Base-by-base conservation (phyloP, 1,139 yeast species). In the Oligophagozyma castellii region DNA sequence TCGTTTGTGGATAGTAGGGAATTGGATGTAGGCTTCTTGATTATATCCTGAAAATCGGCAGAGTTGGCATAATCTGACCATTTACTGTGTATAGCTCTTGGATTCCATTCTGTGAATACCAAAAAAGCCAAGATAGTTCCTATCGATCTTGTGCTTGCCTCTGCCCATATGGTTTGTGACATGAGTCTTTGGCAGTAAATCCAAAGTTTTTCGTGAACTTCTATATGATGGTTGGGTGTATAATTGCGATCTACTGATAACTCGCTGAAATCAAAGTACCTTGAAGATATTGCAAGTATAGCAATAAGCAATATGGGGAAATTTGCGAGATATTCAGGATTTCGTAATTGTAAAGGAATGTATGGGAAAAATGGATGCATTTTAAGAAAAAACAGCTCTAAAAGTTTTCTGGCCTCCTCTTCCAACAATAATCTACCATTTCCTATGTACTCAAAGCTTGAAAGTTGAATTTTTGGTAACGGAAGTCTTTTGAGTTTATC, bases 71-170 rank as follows among this genome's bases (percentile, higher is more conserved):
- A 83, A 53, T 84, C 95, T 0, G 73, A 62, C 78, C 86, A 76
- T 37, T 84, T 59, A 74, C 84, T 78, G 52, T 84, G 95, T 36
- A 84, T 83, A 4, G 95, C 94, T 31, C 95, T 60, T 2, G 95
- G 95, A 44, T 83, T 83, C 95, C 95, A 84, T 51, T 84, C 95
- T 0, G 94, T 80, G 42, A 84, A 76, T n/a, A 86, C 57, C 27
- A 84, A 56, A 47, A 84, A 81, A 1, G 95, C 86, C 42, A 78
- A 66, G 5, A 83, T 75, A 0, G 95, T 83, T 1, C 94, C 95
- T 5, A 83, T 70, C 0, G 92, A 76, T 37, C 95, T 59, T 4
- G 93, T 78, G 35, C 84, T 73, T 0, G 94, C 93, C 49, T 81
- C 95, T 1, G 93, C 94, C 95, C 95, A 84, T 4, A 83, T 89